phyloP scores from a whole-genome alignment of 2,329 filamentous ascomycete species.

The Plectosphaerella plurivora region DNA sequence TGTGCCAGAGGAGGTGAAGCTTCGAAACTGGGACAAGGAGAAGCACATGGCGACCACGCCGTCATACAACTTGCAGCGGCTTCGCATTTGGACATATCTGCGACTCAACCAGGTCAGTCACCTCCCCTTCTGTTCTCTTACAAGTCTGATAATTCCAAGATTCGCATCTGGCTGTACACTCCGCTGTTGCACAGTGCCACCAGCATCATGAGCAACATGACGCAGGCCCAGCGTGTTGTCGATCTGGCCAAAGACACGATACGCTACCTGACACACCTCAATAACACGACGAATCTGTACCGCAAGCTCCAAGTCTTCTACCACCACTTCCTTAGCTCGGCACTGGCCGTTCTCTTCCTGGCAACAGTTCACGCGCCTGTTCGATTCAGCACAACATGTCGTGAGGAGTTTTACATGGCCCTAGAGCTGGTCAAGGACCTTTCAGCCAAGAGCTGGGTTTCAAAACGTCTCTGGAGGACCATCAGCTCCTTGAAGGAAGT shows the following conservation, averaged over 20 bases:
- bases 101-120: conserved; percentile 67
- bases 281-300: conserved; percentile 69
- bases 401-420: conserved; percentile 75
- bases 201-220: conserved; percentile 73
- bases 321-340: conserved; percentile 74
- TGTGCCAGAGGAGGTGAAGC: conserved; percentile 58
- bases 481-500: conserved; percentile 68
- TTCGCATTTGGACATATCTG: conserved; percentile 80
- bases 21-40: conserved; percentile 54
- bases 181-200: conserved; percentile 81
- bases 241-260: conserved; percentile 75
- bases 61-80: conserved; percentile 63
- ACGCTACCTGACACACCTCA: conserved; percentile 64
- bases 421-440: conserved; percentile 71
- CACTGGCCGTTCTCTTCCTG: conserved; percentile 71
- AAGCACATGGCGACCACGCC: conserved; percentile 49
- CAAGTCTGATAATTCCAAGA: conserved; percentile 26
- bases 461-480: conserved; percentile 68
- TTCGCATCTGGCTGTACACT: conserved; percentile 84
- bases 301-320: conserved; percentile 70
- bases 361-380: conserved; percentile 72
- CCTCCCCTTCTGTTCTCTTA: neutral
- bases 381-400: conserved; percentile 62
- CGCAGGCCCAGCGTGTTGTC: conserved; percentile 69
- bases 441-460: conserved; percentile 66